Conservation (phyloP, 2,329 filamentous ascomycete species). For the Colletotrichum sp. region DNA sequence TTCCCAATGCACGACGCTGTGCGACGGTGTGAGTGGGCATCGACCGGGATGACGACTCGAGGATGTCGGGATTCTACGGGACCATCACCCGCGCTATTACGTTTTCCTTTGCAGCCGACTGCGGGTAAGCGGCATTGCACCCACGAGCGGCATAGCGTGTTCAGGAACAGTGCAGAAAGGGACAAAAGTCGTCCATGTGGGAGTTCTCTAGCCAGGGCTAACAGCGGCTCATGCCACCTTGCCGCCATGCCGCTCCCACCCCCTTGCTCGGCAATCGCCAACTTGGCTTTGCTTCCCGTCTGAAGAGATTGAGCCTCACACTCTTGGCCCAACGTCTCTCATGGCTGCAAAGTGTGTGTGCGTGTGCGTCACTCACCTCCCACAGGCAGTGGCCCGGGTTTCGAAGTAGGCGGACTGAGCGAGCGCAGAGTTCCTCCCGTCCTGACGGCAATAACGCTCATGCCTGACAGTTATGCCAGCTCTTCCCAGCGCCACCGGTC, state of each 20-base stretch:
- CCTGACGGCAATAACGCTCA: neutral
- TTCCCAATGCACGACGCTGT: constrained; percentile 1
- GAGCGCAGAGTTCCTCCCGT: neutral
- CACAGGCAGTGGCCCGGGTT: neutral
- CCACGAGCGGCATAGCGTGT: constrained; percentile 3
- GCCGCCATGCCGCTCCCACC: neutral
- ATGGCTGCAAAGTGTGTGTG: neutral
- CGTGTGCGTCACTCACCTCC: too few relatives aligned
- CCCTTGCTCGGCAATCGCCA: constrained; percentile 13
- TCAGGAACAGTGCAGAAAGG: neutral
- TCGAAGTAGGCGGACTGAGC: neutral
- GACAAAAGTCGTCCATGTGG: neutral
- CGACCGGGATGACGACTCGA: constrained; percentile 7
- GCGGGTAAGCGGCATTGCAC: neutral
- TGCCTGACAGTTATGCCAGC: neutral
- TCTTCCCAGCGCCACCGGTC: constrained; percentile 11
- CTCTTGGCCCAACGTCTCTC: constrained; percentile 18
- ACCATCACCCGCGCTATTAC: constrained; percentile 7
- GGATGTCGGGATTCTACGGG: constrained; percentile 13
- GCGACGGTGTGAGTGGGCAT: neutral
- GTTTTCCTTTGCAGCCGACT: neutral
- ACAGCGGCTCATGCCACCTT: neutral
- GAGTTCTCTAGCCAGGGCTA: neutral
- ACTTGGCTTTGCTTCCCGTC: constrained; percentile 1
- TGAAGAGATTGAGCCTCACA: constrained; percentile 11